A percentile compares a stretch with the other conserved stretches of the same genome.
phyloP scores from a whole-genome alignment of 305 asterid species.

The Ajuga reptans region DNA sequence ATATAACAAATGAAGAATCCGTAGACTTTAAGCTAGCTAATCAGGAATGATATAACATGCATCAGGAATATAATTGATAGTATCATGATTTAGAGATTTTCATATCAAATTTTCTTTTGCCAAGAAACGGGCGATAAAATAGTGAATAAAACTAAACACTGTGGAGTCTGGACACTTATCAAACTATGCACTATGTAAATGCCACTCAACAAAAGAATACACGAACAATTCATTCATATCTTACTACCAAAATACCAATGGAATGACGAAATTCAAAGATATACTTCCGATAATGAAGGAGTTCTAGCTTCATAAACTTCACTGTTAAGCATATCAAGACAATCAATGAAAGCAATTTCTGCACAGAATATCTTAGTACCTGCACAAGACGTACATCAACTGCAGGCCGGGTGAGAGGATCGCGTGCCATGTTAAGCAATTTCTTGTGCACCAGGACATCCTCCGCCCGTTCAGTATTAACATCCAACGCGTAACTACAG shows the following conservation, averaged over 20 bases:
- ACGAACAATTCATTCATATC: too few species aligned
- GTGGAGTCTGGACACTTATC: neutral
- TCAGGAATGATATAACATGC: neutral
- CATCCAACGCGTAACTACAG: conserved; percentile 78
- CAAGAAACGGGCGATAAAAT: neutral
- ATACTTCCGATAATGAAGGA: neutral
- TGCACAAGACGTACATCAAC: conserved; percentile 82
- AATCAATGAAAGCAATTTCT: neutral
- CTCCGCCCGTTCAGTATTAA: conserved; percentile 74
- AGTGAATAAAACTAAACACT: neutral
- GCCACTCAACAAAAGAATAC: neutral
- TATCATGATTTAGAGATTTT: neutral
- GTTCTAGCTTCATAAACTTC: neutral
- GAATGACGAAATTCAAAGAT: neutral
- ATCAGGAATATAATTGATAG: neutral
- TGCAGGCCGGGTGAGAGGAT: conserved; percentile 60
- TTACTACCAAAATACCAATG: neutral
- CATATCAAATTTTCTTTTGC: neutral
- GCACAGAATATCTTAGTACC: conserved; percentile 31
- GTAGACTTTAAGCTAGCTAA: neutral
- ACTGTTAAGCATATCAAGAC: neutral
- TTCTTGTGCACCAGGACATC: conserved; percentile 88
- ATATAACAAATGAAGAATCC: conserved; percentile 2
- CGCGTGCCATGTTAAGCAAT: conserved; percentile 62
- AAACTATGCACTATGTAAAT: neutral